Base-by-base conservation (phyloP, 441 rosid species). In the Sinapis alba region DNA sequence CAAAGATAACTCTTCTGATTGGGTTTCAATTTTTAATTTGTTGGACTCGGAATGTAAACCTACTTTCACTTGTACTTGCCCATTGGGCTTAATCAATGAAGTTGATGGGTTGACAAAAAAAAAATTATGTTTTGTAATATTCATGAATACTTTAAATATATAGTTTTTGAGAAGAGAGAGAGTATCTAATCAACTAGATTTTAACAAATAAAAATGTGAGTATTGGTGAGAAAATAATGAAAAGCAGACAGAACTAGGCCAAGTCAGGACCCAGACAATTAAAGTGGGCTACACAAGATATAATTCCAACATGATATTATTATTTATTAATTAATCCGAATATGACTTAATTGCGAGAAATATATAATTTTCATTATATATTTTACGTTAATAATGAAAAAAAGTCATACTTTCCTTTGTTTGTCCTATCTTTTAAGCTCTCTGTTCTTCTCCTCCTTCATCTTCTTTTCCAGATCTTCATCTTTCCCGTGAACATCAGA, bases 271-370 rank as follows among this genome's bases (percentile, higher is more conserved):
- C 65, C 65, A 65, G 45, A 57, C 66, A 65, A 65, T 65, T 19
- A 65, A 73, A 73, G 72, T 65, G 71, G 71, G 58, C 71, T 54
- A 54, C 77, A 24, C 28, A 18, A 56, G 18, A 51, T 9, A 24
- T 53, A 13, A 28, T 19, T 56, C 58, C 57, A 56, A 38, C 58
- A 27, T 36, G 3, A 66, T 6, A 16, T 51, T 6, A 16, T 51
- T 12, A 16, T 27, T n/a, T 28, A 3, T 26, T 51, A 2, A 51
- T 19, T 51, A 8, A n/a, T 11, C 13, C 20, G 8, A 12, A 61
- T 19, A 71, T 61, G 11, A 47, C 13, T 47, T 34, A 28, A 20
- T 23, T 2, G n/a, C 36, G n/a, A 53, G 9, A 62, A 30, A 62
- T 30, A 50, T 30, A 50, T 61, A 16, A 21, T 32, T 62, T 61